Evolutionary conservation across 495 filamentous ascomycete genomes (phyloP), one percentile per base, ranked within the genome.

Genomic region (Sporormia fimetaria): DNA sequence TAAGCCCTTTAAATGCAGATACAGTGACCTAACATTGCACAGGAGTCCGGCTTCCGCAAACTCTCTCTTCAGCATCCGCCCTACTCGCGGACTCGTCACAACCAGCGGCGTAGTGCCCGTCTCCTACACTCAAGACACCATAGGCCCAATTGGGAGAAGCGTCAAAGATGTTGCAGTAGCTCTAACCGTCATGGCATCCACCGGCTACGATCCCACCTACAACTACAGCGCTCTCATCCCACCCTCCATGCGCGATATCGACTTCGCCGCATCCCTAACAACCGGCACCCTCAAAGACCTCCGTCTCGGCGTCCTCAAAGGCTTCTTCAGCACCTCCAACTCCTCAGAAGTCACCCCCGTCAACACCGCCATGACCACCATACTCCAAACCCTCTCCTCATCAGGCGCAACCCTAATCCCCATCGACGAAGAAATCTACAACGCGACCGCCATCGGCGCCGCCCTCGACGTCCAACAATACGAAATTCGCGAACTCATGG

Each of bases 1-100:
- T n/a, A n/a, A n/a, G n/a, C n/a, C n/a, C n/a, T n/a, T n/a, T n/a
- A n/a, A n/a, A n/a, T n/a, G n/a, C n/a, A n/a, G n/a, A n/a, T n/a
- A n/a, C n/a, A n/a, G n/a, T n/a, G n/a, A n/a, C n/a, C n/a, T n/a
- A n/a, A n/a, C n/a, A n/a, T n/a, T n/a, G n/a, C n/a, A n/a, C n/a
- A n/a, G n/a, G 1, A 76, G 68, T 29, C 77, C 76, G 0, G 76
- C 76, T 21, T 71, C 67, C n/a, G 73, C 75, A 16, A 76, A 75
- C 40, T 65, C 62, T 2, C 57, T 81, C 12, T 75, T 77, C 30
- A 77, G 75, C 37, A 62, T 75, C 43, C 59, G 75, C 6, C 75
- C 77, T 6, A 77, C 73, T 1, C 48, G 63, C n/a, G 78, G 76
- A 0, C 44, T 71, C 17, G 64, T 81, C 12, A 64, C 65, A 2